phyloP scores from a whole-genome alignment of 2,329 filamentous ascomycete species.

The Diaporthe sp. region DNA sequence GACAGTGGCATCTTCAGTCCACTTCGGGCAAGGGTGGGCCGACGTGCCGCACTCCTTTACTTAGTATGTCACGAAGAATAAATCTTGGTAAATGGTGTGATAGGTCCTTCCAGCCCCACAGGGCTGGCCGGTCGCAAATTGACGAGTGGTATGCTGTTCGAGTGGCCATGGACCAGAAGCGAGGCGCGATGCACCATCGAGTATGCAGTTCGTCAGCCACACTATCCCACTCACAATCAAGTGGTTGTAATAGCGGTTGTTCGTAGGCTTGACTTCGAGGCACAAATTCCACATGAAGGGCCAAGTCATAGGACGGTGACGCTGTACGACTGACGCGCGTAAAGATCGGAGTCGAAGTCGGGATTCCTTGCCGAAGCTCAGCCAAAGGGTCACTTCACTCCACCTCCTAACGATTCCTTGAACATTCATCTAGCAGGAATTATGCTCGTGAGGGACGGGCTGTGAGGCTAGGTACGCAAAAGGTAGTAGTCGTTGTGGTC shows the following conservation, averaged over 20 bases:
- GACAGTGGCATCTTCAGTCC: background rate
- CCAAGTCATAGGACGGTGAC: background rate
- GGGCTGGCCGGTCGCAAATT: background rate
- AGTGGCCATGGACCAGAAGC: background rate
- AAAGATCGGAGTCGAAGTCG: background rate
- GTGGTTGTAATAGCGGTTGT: background rate
- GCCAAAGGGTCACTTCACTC: background rate
- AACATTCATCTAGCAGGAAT: no score
- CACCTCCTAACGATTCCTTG: background rate
- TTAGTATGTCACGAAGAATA: background rate
- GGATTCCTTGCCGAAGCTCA: background rate
- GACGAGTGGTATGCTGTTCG: constrained; percentile 5
- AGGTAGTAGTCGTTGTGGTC: background rate
- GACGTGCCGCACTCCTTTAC: background rate
- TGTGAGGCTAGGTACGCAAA: background rate
- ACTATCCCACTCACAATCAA: background rate
- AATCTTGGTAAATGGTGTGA: constrained; percentile 8
- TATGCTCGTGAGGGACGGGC: background rate
- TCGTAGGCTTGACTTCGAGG: background rate
- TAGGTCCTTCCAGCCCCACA: background rate
- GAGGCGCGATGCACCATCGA: constrained; percentile 11
- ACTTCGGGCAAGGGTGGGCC: background rate
- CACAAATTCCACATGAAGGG: background rate
- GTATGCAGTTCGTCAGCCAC: constrained; percentile 1
- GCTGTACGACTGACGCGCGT: background rate